Conservation (phyloP, 139 green algal genomes). For the Volvox africanus region DNA sequence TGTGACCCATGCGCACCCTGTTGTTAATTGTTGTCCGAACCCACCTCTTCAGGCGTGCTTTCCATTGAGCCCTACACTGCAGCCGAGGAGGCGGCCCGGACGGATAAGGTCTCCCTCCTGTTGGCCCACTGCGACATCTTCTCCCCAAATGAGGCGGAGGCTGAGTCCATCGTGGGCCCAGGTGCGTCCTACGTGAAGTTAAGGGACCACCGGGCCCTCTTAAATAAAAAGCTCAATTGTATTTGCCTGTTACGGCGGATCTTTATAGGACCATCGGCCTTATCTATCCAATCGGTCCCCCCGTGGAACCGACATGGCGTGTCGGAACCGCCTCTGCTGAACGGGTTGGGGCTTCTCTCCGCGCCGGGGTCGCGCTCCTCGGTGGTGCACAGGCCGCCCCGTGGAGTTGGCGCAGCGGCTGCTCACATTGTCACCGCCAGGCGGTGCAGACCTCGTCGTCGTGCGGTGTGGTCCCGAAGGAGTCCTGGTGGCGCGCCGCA, state of each 20-base stretch:
- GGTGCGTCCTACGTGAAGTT: conserved; percentile 24
- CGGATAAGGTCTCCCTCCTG: conserved; percentile 51
- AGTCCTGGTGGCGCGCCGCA: conserved; percentile 48
- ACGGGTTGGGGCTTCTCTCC: too few relatives aligned
- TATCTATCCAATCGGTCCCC: too few relatives aligned
- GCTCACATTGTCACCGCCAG: conserved; percentile 36
- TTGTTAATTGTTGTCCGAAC: not conserved
- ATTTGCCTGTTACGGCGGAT: too few relatives aligned
- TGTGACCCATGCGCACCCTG: not conserved
- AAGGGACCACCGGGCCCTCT: too few relatives aligned
- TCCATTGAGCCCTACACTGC: conserved; percentile 69
- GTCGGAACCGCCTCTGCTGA: too few relatives aligned
- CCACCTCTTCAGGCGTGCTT: conserved; percentile 38
- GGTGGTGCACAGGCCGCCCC: conserved; percentile 41
- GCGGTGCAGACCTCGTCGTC: conserved; percentile 57
- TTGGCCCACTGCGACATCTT: conserved; percentile 65
- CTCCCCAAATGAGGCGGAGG: conserved; percentile 69
- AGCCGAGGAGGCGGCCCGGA: not conserved
- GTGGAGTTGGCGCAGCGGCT: conserved; percentile 53
- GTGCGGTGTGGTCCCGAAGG: conserved; percentile 62
- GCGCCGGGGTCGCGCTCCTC: too few relatives aligned
- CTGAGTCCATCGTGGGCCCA: conserved; percentile 64
- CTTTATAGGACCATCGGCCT: too few relatives aligned
- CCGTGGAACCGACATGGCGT: too few relatives aligned
- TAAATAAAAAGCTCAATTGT: too few relatives aligned